Evolutionary conservation across 192 early-diverging fungal genomes (phyloP).

Genomic region (Chytriomyces sp.): DNA sequence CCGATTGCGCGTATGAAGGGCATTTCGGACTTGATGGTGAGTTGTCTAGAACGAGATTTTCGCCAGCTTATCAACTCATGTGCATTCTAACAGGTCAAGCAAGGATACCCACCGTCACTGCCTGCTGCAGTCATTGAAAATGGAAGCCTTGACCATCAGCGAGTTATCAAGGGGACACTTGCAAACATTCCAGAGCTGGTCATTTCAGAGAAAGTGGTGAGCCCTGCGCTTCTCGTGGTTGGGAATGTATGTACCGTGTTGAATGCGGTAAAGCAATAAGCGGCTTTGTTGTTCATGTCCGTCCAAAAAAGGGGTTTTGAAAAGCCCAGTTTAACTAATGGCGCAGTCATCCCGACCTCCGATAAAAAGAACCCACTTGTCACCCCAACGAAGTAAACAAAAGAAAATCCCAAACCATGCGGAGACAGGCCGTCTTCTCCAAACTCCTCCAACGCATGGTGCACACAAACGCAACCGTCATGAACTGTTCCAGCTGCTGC

Average conservation of each 20-base stretch:
- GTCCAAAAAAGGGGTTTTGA: no score
- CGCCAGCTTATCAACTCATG: neutral
- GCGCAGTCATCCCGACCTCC: no score
- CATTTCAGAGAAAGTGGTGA: constrained; percentile 59
- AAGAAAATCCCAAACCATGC: no score
- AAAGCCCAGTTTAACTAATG: no score
- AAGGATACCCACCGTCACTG: constrained; percentile 67
- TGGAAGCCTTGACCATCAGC: constrained; percentile 68
- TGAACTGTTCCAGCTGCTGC: no score
- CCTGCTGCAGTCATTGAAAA: constrained; percentile 85
- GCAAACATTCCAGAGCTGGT: constrained; percentile 67
- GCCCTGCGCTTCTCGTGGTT: constrained; percentile 81
- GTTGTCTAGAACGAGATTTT: neutral
- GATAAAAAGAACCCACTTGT: no score
- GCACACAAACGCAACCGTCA: no score
- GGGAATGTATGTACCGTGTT: constrained; percentile 56
- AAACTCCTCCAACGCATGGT: no score
- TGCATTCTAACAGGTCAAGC: constrained; percentile 22
- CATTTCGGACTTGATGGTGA: constrained; percentile 65
- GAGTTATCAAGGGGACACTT: constrained; percentile 71
- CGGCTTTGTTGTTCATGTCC: neutral
- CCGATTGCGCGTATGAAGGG: constrained; percentile 73
- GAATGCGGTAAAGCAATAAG: neutral
- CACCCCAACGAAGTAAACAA: no score
- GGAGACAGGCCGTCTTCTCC: no score